These are phyloP conservation scores for Trichocomaceae sp. DNA, from an alignment of 2,329 filamentous ascomycete genomes.

Conservation along the genomic window DNA sequence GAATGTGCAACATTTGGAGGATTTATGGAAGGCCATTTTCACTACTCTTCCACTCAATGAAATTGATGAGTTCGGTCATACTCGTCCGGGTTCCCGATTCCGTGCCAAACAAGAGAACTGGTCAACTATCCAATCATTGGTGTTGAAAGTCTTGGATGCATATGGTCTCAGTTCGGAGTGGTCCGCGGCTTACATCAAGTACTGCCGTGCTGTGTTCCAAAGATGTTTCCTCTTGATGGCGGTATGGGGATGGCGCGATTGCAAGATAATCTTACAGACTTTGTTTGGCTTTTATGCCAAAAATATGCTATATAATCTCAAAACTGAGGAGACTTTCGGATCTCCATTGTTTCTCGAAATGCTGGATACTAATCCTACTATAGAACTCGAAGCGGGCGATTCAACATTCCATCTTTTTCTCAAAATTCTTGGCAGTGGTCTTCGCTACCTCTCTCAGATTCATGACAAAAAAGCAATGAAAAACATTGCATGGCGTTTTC, in stretches of 20 bases:
- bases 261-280: slow-evolving; percentile 47
- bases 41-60: slow-evolving; percentile 49
- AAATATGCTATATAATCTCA: slow-evolving; percentile 46
- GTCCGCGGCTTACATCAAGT: slow-evolving; percentile 48
- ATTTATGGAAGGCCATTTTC: slow-evolving; percentile 42
- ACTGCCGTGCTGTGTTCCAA: slow-evolving; percentile 46
- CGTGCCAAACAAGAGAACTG: slow-evolving; percentile 43
- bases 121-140: slow-evolving; percentile 40
- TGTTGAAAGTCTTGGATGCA: slow-evolving; percentile 43
- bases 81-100: slow-evolving; percentile 36
- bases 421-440: slow-evolving; percentile 48
- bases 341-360: slow-evolving; percentile 51
- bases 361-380: slow-evolving; percentile 37
- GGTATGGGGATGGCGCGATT: slow-evolving; percentile 52
- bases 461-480: slow-evolving; percentile 50
- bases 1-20: slow-evolving; percentile 30
- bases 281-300: slow-evolving; percentile 56
- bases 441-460: slow-evolving; percentile 41
- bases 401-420: slow-evolving; percentile 54
- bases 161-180: slow-evolving; percentile 39
- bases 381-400: slow-evolving; percentile 45
- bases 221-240: slow-evolving; percentile 50
- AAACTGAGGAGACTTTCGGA: slow-evolving; percentile 45
- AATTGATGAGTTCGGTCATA: slow-evolving; percentile 46
- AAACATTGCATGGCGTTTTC: slow-evolving; percentile 51